A percentile compares a stretch with the other conserved stretches of the same genome.
Evolutionary conservation across 2,329 filamentous ascomycete genomes (phyloP).

Genomic region (Fusarium sp.): DNA sequence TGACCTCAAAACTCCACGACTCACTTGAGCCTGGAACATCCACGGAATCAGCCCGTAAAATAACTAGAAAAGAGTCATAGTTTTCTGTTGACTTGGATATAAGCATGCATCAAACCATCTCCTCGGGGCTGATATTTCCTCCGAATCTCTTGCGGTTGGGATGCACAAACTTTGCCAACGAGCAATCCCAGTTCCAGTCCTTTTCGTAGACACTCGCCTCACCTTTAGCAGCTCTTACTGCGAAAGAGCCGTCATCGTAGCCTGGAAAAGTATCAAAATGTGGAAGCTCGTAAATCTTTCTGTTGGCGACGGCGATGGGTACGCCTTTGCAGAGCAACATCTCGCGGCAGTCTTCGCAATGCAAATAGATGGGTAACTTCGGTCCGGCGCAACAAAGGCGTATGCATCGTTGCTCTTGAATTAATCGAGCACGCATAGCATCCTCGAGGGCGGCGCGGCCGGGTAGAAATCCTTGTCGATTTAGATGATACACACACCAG

Average conservation of each 20-base stretch:
- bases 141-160: not conserved
- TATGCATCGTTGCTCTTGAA: conserved; percentile 9
- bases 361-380: not conserved
- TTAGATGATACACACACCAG: conserved; percentile 16
- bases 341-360: conserved; percentile 17
- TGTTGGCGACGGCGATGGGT: not conserved
- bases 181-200: conserved; percentile 12
- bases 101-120: conserved; percentile 11
- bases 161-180: conserved; percentile 2
- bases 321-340: not conserved
- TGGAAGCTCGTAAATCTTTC: not conserved
- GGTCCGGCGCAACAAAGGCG: not conserved
- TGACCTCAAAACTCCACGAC: not conserved
- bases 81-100: not conserved
- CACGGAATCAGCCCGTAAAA: too few relatives aligned
- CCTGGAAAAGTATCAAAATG: not conserved
- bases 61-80: too few relatives aligned
- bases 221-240: not conserved
- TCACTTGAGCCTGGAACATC: not conserved
- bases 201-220: not conserved
- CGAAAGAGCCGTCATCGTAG: not conserved
- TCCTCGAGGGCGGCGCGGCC: not conserved
- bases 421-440: conserved; percentile 7
- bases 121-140: not conserved
- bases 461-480: conserved; percentile 5